phyloP scores from a whole-genome alignment of 2,329 filamentous ascomycete species.

The Cadophora sp. region DNA sequence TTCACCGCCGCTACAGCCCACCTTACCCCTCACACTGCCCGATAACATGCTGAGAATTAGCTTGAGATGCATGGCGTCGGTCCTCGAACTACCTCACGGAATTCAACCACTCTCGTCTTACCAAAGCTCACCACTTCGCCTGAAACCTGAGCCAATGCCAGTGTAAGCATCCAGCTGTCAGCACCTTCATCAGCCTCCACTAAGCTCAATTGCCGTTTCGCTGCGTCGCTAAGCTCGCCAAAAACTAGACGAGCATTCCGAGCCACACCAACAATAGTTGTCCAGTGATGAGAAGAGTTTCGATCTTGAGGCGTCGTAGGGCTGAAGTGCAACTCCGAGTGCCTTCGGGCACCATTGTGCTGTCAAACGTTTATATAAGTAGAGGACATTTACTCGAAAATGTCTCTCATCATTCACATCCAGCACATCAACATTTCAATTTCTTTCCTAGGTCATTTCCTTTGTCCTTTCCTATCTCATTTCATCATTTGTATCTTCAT shows the following conservation, averaged over 20 bases:
- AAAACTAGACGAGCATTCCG: neutral
- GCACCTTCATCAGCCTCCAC: conserved; percentile 1
- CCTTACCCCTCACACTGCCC: neutral
- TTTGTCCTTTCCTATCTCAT: conserved; percentile 3
- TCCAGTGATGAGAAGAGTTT: neutral
- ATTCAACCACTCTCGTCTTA: neutral
- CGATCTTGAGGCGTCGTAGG: conserved; percentile 6
- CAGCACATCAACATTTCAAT: neutral
- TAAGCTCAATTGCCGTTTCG: neutral
- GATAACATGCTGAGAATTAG: neutral
- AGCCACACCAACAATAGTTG: conserved; percentile 10
- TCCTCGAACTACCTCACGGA: neutral
- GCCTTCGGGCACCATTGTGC: neutral
- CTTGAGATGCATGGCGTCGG: neutral
- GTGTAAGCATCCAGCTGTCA: neutral
- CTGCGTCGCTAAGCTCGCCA: neutral
- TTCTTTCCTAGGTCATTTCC: conserved; percentile 14
- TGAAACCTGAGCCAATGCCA: neutral
- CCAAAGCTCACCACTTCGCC: neutral
- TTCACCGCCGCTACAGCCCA: neutral
- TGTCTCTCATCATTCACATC: neutral
- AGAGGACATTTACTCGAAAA: neutral
- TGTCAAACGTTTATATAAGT: conserved; percentile 3
- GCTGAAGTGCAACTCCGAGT: neutral
- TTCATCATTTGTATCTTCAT: neutral